These are phyloP conservation scores for fission yeast (Schizosaccharomyces pombe) DNA, from an alignment of 805 yeast genomes.

Conservation along the genomic window DNA sequence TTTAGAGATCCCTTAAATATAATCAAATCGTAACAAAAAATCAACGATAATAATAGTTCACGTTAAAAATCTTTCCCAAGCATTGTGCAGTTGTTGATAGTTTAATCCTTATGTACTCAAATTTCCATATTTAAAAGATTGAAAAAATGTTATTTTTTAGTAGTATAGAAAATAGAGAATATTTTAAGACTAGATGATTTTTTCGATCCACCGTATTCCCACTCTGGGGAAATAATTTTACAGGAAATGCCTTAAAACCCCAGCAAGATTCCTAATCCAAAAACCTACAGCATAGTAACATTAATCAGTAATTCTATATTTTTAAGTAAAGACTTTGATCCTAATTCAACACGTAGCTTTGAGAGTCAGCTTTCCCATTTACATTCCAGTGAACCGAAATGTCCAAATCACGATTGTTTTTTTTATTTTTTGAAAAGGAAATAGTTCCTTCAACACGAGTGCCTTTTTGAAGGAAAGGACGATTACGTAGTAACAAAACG, in stretches of 20 bases:
- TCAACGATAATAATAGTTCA: no score
- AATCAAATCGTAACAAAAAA: no score
- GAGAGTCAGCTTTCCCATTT: neutral
- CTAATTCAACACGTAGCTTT: neutral
- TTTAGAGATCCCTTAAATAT: no score
- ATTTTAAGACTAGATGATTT: neutral
- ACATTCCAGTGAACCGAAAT: slow-evolving; percentile 26
- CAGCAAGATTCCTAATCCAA: neutral
- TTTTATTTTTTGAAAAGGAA: slow-evolving; percentile 42
- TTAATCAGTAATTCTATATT: no score
- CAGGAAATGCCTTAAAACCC: neutral
- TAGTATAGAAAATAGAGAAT: neutral
- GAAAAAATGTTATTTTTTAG: no score
- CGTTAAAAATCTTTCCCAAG: no score
- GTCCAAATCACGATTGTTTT: slow-evolving; percentile 62
- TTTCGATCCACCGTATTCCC: neutral
- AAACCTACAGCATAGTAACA: no score
- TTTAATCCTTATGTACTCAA: no score
- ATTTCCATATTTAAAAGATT: no score
- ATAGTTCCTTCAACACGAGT: slow-evolving; percentile 40
- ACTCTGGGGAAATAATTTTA: neutral
- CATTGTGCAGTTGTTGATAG: no score
- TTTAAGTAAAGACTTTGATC: neutral
- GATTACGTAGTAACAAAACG: slow-evolving; percentile 56
- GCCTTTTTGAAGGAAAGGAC: slow-evolving; percentile 44